phyloP scores from a whole-genome alignment of 208 protist species.

The Acanthamoeba divionensis region DNA sequence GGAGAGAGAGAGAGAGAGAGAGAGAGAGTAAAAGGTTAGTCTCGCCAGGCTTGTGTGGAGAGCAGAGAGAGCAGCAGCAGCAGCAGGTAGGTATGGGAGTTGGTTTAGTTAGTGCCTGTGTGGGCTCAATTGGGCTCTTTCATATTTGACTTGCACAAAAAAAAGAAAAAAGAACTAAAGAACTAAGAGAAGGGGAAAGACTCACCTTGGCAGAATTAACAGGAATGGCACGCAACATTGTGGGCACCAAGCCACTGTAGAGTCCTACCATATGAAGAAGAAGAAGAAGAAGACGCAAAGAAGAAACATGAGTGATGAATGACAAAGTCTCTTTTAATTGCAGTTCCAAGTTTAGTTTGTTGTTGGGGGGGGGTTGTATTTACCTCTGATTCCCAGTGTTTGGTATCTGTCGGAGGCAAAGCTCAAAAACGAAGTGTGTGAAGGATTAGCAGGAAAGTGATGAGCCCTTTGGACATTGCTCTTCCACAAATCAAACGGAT shows the following conservation, averaged over 20 bases:
- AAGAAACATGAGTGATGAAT: background rate
- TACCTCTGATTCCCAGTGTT: background rate
- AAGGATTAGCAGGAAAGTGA: background rate
- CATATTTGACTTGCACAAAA: too few relatives aligned
- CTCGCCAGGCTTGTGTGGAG: too few relatives aligned
- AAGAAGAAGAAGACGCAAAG: background rate
- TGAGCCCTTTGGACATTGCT: slow-evolving; percentile 22
- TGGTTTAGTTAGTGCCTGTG: too few relatives aligned
- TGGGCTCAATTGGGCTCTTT: too few relatives aligned
- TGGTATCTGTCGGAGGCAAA: background rate
- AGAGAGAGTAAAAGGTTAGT: too few relatives aligned
- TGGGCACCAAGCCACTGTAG: background rate
- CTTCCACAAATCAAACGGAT: slow-evolving; percentile 41
- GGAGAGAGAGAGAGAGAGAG: too few relatives aligned
- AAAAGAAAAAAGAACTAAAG: too few relatives aligned
- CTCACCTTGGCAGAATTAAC: slow-evolving; percentile 28
- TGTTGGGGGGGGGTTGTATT: background rate
- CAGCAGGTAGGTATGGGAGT: too few relatives aligned
- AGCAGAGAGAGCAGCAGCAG: too few relatives aligned
- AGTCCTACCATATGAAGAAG: background rate
- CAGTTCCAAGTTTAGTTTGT: background rate
- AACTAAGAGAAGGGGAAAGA: background rate
- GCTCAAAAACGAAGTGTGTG: background rate
- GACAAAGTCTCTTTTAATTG: background rate
- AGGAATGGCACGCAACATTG: slow-evolving; percentile 5